A percentile compares a stretch with the other conserved stretches of the same genome.
Evolutionary conservation across 2,329 filamentous ascomycete genomes (phyloP).

Genomic region (Arthrobotrys megalospora): DNA sequence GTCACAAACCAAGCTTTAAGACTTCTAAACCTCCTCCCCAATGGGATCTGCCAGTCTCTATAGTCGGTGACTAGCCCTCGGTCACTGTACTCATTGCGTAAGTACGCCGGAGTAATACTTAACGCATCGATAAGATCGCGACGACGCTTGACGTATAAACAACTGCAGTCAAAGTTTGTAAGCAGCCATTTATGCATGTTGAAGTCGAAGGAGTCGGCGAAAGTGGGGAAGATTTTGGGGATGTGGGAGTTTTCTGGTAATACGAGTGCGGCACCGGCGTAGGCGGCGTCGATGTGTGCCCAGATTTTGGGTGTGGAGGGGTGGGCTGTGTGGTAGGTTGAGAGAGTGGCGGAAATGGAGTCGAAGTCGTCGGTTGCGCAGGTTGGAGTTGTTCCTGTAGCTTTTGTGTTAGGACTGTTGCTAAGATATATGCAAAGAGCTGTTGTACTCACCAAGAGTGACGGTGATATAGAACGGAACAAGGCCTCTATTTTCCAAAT

Average conservation of each 20-base stretch:
- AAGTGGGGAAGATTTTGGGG: slow-evolving; percentile 74
- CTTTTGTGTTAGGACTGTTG: neutral
- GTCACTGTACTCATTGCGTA: slow-evolving; percentile 85
- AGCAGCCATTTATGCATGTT: slow-evolving; percentile 99
- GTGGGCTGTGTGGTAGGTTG: slow-evolving; percentile 65
- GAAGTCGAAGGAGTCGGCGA: slow-evolving; percentile 87
- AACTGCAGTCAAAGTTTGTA: slow-evolving; percentile 89
- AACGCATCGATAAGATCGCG: slow-evolving; percentile 84
- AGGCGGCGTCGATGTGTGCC: slow-evolving; percentile 95
- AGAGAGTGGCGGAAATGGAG: slow-evolving; percentile 75
- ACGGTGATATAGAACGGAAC: slow-evolving; percentile 89
- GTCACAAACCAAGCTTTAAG: slow-evolving; percentile 97
- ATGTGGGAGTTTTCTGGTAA: slow-evolving; percentile 81
- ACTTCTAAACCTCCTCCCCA: slow-evolving; percentile 87
- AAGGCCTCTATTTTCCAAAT: slow-evolving; percentile 78
- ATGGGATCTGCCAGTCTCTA: slow-evolving; percentile 95
- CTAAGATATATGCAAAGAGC: neutral
- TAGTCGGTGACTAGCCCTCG: slow-evolving; percentile 91
- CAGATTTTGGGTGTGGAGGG: slow-evolving; percentile 75
- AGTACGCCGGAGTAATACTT: slow-evolving; percentile 83
- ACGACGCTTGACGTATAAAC: slow-evolving; percentile 83
- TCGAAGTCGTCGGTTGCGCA: slow-evolving; percentile 88
- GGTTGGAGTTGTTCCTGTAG: slow-evolving; percentile 80
- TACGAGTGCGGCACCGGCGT: slow-evolving; percentile 87
- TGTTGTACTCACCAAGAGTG: slow-evolving; percentile 74